Evolutionary conservation across 2,329 filamentous ascomycete genomes (phyloP).

Genomic region (Botryotinia convoluta): DNA sequence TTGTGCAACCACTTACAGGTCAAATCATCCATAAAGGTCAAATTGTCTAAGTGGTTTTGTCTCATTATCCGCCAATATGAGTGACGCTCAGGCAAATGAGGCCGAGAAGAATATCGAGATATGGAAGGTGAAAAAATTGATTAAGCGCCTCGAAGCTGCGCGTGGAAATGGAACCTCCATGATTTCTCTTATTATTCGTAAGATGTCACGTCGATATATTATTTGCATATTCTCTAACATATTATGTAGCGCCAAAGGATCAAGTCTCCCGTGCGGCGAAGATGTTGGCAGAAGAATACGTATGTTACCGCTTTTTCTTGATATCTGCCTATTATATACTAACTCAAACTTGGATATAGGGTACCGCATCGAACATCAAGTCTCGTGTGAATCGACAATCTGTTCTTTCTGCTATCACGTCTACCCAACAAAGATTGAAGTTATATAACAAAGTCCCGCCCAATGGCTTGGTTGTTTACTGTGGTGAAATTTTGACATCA

Average conservation of each 20-base stretch:
- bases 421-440: constrained; percentile 98
- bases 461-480: constrained; percentile 97
- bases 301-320: constrained; percentile 47
- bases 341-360: constrained; percentile 53
- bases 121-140: constrained; percentile 99
- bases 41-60: constrained; percentile 15
- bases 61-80: constrained; percentile 62
- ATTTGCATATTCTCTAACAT: constrained; percentile 14
- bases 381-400: constrained; percentile 98
- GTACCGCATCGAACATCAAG: constrained; percentile 99
- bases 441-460: constrained; percentile 98
- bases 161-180: constrained; percentile 98
- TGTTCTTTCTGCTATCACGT: constrained; percentile 96
- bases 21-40: background rate
- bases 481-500: constrained; percentile 98
- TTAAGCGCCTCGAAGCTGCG: constrained; percentile 96
- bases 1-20: constrained; percentile 11
- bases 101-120: constrained; percentile 95
- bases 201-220: constrained; percentile 40
- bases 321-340: constrained; percentile 20
- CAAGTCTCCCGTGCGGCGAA: constrained; percentile 94
- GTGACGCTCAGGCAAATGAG: constrained; percentile 81
- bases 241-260: constrained; percentile 79
- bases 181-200: constrained; percentile 99
- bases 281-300: constrained; percentile 99